These are phyloP conservation scores for Colletotrichum sp. DNA, from an alignment of 2,329 filamentous ascomycete species.

Conservation along the genomic window DNA sequence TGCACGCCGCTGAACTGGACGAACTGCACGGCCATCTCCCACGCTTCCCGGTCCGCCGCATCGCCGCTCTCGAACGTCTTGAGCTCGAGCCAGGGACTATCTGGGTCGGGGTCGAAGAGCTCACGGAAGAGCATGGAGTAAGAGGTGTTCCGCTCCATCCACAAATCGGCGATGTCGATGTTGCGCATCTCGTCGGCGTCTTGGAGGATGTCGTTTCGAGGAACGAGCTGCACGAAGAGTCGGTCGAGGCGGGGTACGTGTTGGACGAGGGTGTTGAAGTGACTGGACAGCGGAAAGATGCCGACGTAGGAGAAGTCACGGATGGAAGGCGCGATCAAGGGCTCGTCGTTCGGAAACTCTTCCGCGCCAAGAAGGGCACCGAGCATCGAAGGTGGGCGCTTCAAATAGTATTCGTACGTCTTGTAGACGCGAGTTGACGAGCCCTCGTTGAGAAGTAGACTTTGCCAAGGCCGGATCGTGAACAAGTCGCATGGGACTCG, in stretches of 20 bases:
- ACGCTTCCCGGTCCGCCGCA: slow-evolving; percentile 46
- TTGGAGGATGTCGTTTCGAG: slow-evolving; percentile 34
- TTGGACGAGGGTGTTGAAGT: slow-evolving; percentile 57
- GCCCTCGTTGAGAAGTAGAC: slow-evolving; percentile 74
- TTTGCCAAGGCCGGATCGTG: slow-evolving; percentile 66
- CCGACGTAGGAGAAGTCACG: slow-evolving; percentile 64
- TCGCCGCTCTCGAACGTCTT: slow-evolving; percentile 57
- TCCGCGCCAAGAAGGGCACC: slow-evolving; percentile 52
- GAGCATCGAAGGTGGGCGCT: slow-evolving; percentile 66
- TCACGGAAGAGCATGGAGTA: slow-evolving; percentile 52
- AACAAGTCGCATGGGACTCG: slow-evolving; percentile 50
- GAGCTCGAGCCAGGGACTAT: slow-evolving; percentile 43
- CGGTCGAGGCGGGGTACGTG: slow-evolving; percentile 55
- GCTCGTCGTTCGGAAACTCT: slow-evolving; percentile 39
- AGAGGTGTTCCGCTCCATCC: slow-evolving; percentile 59
- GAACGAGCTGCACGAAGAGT: slow-evolving; percentile 58
- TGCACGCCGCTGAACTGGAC: slow-evolving; percentile 37
- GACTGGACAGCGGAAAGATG: slow-evolving; percentile 70
- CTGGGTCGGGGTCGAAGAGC: slow-evolving; percentile 35
- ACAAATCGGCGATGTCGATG: slow-evolving; percentile 48
- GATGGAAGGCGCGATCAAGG: slow-evolving; percentile 46
- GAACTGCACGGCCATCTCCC: slow-evolving; percentile 49
- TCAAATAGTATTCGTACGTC: slow-evolving; percentile 74
- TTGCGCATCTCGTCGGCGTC: slow-evolving; percentile 41
- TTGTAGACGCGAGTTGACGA: slow-evolving; percentile 75